phyloP scores from a whole-genome alignment of 179 eudicot species.

The Actinidia arguta region DNA sequence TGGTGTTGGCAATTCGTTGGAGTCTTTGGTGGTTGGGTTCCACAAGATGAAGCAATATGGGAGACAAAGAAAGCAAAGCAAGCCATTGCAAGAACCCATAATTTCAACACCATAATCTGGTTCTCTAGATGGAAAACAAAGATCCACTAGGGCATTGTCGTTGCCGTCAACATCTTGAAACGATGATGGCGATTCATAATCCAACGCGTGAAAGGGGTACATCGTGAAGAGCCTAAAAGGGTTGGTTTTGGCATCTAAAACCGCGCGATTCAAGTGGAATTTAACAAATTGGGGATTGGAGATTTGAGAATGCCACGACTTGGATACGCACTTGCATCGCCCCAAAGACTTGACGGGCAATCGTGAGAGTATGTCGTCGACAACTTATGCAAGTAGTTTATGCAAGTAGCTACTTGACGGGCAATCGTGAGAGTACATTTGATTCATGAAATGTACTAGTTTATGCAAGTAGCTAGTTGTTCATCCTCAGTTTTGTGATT shows the following conservation, averaged over 20 bases:
- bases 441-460: not conserved
- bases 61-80: not conserved
- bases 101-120: not conserved
- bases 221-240: not conserved
- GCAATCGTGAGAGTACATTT: not conserved
- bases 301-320: not conserved
- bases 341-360: not conserved
- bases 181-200: not conserved
- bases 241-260: not conserved
- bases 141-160: not conserved
- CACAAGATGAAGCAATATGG: not conserved
- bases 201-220: not conserved
- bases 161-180: not conserved
- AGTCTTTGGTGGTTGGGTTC: not conserved
- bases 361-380: not conserved
- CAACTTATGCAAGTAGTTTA: not conserved
- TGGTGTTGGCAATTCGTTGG: not conserved
- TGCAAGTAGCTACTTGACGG: no score
- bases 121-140: not conserved
- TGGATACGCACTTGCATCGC: slow-evolving; percentile 6
- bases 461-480: not conserved
- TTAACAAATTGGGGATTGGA: not conserved
- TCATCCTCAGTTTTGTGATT: not conserved
- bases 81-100: not conserved
- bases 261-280: not conserved